Evolutionary conservation across 2,329 filamentous ascomycete species (phyloP).

Genomic region (Cryphonectria nitschkei): DNA sequence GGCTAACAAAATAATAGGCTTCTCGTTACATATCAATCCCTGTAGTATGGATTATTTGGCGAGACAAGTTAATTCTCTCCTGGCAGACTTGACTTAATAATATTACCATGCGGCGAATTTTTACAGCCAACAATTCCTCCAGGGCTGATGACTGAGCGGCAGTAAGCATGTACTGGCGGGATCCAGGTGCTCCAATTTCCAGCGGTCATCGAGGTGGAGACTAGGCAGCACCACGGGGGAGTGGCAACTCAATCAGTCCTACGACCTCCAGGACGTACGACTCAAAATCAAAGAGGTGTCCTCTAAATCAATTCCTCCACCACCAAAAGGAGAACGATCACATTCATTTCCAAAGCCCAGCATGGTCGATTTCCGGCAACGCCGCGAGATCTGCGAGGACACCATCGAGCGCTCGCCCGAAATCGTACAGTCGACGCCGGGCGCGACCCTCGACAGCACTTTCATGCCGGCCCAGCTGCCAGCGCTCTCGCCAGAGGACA

Average conservation of each 20-base stretch:
- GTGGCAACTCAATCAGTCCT: neutral
- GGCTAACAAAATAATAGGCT: neutral
- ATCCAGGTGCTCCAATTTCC: neutral
- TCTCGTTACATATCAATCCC: neutral
- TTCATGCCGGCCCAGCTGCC: conserved; percentile 13
- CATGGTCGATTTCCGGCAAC: neutral
- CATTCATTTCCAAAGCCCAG: neutral
- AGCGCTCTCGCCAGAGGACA: neutral
- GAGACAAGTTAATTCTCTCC: neutral
- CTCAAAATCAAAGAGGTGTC: neutral
- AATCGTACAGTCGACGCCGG: conserved; percentile 4
- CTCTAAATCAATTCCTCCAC: neutral
- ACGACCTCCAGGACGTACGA: neutral
- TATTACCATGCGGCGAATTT: neutral
- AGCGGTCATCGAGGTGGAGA: neutral
- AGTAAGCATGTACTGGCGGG: neutral
- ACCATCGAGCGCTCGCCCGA: conserved; percentile 1
- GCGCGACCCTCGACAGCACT: conserved; percentile 13
- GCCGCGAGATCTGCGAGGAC: conserved; percentile 9
- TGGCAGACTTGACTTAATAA: neutral
- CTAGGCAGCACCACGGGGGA: neutral
- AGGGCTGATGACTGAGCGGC: neutral
- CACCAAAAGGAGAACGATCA: neutral
- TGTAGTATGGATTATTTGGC: neutral
- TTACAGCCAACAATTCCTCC: neutral